Conservation (phyloP, 768 basidiomycete species). For the Pisolithus marmoratus region DNA sequence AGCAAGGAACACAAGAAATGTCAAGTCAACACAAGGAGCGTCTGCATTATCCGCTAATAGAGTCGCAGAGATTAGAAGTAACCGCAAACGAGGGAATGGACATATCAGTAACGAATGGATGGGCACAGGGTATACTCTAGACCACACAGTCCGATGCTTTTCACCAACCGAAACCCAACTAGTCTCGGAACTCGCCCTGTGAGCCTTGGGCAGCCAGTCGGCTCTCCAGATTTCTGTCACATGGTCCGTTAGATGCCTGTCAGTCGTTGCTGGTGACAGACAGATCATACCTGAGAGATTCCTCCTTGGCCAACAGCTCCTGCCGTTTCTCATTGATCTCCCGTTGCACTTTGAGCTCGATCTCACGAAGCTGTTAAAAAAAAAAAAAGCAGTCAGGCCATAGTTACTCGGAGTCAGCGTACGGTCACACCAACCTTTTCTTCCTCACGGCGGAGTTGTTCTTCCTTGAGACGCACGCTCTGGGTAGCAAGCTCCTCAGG, state of each 20-base stretch:
- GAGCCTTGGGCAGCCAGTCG: slow-evolving; percentile 87
- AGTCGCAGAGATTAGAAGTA: slow-evolving; percentile 28
- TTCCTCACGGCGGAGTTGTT: slow-evolving; percentile 94
- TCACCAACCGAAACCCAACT: slow-evolving; percentile 23
- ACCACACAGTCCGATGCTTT: slow-evolving; percentile 20
- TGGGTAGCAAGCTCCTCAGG: slow-evolving; percentile 97
- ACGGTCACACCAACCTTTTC: slow-evolving; percentile 60
- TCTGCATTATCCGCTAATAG: slow-evolving; percentile 33
- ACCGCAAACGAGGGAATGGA: slow-evolving; percentile 29
- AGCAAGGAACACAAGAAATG: slow-evolving; percentile 17
- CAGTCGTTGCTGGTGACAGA: no score
- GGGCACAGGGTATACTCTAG: slow-evolving; percentile 31
- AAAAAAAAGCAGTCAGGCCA: slow-evolving; percentile 4
- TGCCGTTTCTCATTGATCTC: slow-evolving; percentile 98
- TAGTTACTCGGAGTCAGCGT: background rate
- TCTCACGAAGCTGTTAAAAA: slow-evolving; percentile 74
- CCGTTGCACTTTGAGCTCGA: slow-evolving; percentile 95
- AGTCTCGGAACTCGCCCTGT: slow-evolving; percentile 72
- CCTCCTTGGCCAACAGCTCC: slow-evolving; percentile 93
- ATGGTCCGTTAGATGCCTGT: slow-evolving; percentile 1
- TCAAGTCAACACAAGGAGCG: slow-evolving; percentile 27
- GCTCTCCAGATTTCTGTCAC: slow-evolving; percentile 75
- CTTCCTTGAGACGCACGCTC: slow-evolving; percentile 96
- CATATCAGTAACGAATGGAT: slow-evolving; percentile 31
- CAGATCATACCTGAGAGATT: slow-evolving; percentile 68